Evolutionary conservation across 805 yeast species (phyloP).

Genomic region (Candida corydali): DNA sequence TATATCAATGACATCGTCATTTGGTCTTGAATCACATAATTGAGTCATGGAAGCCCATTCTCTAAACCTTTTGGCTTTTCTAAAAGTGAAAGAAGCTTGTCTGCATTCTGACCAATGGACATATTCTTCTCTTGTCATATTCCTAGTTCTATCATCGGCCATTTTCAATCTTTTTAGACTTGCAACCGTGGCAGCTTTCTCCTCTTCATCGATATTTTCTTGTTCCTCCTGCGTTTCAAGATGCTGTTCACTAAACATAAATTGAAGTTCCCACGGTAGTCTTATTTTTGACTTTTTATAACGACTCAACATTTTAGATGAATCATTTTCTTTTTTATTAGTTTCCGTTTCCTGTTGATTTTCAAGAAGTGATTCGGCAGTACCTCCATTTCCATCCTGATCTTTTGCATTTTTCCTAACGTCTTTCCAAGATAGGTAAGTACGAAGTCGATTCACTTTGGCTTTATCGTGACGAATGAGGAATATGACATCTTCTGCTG

Average conservation of each 20-base stretch:
- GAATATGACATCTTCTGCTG: slow-evolving; percentile 92
- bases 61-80: slow-evolving; percentile 89
- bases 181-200: slow-evolving; percentile 81
- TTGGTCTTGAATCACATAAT: slow-evolving; percentile 84
- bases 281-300: slow-evolving; percentile 74
- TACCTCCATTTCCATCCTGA: slow-evolving; percentile 46
- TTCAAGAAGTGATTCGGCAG: slow-evolving; percentile 44
- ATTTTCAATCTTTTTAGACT: slow-evolving; percentile 83
- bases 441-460: slow-evolving; percentile 84
- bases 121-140: slow-evolving; percentile 95
- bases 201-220: slow-evolving; percentile 76
- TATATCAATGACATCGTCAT: slow-evolving; percentile 95
- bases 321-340: slow-evolving; percentile 24
- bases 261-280: slow-evolving; percentile 92
- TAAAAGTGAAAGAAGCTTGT: slow-evolving; percentile 93
- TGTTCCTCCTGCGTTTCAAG: slow-evolving; percentile 60
- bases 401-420: slow-evolving; percentile 76
- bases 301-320: slow-evolving; percentile 41
- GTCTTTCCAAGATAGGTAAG: slow-evolving; percentile 95
- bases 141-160: slow-evolving; percentile 89
- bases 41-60: slow-evolving; percentile 93
- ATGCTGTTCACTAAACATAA: slow-evolving; percentile 90
- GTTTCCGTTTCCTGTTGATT: slow-evolving; percentile 37
- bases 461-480: slow-evolving; percentile 90
- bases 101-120: slow-evolving; percentile 99